Percentiles rank a stretch among this genome's conserved stretches.
Conservation (phyloP, 192 early-diverging fungal genomes). For the Umbelopsis ramanniana region DNA sequence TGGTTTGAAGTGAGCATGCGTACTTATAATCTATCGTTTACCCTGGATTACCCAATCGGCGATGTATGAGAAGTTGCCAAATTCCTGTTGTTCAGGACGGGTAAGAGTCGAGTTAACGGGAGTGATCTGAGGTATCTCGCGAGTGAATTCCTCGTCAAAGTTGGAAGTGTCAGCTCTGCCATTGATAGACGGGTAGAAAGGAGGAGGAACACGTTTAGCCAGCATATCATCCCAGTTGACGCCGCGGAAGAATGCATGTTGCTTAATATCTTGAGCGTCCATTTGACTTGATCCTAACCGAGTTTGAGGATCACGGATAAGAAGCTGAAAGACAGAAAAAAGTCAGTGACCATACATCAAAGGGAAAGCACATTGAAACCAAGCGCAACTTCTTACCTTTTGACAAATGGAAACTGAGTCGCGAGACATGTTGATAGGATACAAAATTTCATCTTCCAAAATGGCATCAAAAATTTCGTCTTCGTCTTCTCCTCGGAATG, state of each 20-base stretch:
- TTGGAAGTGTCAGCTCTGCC: slow-evolving; percentile 88
- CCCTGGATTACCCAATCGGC: slow-evolving; percentile 76
- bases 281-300: slow-evolving; percentile 82
- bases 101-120: slow-evolving; percentile 86
- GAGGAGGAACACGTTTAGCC: slow-evolving; percentile 85
- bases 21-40: slow-evolving; percentile 2
- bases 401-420: slow-evolving; percentile 93
- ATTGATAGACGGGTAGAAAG: slow-evolving; percentile 83
- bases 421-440: slow-evolving; percentile 91
- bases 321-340: slow-evolving; percentile 52
- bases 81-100: slow-evolving; percentile 89
- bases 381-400: slow-evolving; percentile 54
- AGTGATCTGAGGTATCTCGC: slow-evolving; percentile 90
- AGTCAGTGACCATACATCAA: background rate
- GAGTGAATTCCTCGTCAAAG: slow-evolving; percentile 99
- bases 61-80: slow-evolving; percentile 92
- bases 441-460: slow-evolving; percentile 93
- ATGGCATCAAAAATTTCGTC: slow-evolving; percentile 99
- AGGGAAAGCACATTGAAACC: background rate
- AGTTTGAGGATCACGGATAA: slow-evolving; percentile 86
- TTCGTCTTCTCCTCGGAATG: slow-evolving; percentile 95
- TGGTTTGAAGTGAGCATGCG: background rate
- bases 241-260: slow-evolving; percentile 92
- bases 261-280: slow-evolving; percentile 94
- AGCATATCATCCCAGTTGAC: slow-evolving; percentile 97